Evolutionary conservation across 2,329 filamentous ascomycete species (phyloP).

Genomic region (Phialophora chinensis): DNA sequence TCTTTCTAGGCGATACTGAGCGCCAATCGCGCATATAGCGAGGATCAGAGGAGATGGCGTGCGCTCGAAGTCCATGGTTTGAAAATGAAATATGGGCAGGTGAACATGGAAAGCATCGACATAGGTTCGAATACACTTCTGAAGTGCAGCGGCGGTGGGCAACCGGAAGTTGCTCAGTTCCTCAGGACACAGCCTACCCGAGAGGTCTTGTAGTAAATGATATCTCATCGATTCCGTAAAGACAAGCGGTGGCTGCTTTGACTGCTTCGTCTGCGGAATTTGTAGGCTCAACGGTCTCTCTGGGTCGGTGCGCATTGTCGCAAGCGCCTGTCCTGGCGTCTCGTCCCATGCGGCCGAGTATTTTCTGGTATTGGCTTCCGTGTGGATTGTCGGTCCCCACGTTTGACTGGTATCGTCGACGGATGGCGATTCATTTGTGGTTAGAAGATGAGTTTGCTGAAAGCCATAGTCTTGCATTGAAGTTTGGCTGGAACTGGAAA

Average conservation of each 20-base stretch:
- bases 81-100: conserved; percentile 45
- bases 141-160: conserved; percentile 35
- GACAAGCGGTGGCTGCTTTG: conserved; percentile 19
- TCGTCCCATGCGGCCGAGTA: conserved; percentile 8
- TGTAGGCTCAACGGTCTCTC: conserved; percentile 3
- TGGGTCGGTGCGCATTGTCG: conserved; percentile 4
- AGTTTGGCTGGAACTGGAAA: conserved; percentile 29
- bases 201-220: conserved; percentile 30
- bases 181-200: conserved; percentile 19
- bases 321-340: not conserved
- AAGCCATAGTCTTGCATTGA: conserved; percentile 33
- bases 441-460: conserved; percentile 8
- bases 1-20: conserved; percentile 44
- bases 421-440: conserved; percentile 9
- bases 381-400: conserved; percentile 9
- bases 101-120: conserved; percentile 46
- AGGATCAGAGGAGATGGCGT: conserved; percentile 44
- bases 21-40: conserved; percentile 47
- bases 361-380: not conserved
- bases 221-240: conserved; percentile 35
- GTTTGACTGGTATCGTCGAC: conserved; percentile 9
- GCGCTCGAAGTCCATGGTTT: conserved; percentile 41
- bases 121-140: conserved; percentile 43
- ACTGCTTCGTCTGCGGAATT: conserved; percentile 11
- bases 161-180: conserved; percentile 24